Evolutionary conservation across 164 flowering plant genomes (phyloP), one percentile per base, ranked within the genome.

Genomic region (Piper longum): DNA sequence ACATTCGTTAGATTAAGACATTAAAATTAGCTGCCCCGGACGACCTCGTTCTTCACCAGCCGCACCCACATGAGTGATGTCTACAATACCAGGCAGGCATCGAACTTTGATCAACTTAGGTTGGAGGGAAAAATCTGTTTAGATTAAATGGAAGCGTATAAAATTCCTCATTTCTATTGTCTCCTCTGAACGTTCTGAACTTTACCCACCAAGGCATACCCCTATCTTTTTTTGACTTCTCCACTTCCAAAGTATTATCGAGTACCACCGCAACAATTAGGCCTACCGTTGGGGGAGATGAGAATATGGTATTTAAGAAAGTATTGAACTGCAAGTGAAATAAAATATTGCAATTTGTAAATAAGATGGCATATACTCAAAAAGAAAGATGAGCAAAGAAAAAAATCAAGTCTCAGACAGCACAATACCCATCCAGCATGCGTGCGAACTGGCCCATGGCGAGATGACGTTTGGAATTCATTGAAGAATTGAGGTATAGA

Each of bases 151-250:
- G 99, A 70, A 95, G 72, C 3, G 93, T 87, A 77, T 95, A 95
- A 84, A 95, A 95, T 70, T 91, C 97, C 72, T 95, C 99, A 62
- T 91, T 95, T 62, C 99, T 75, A 69, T 82, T 95, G 64, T 95
- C 99, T 56, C 99, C 97, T 76, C 86, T 74, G 61, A 89, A 95
- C 16, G 95, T 82, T 73, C 99, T 76, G 75, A 95, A 91, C 82
- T 87, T 95, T 17, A 77, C 96, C 99, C 99, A 95, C 99, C 99
- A 95, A 39, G 96, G 96, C 99, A 91, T 95, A 5, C 99, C 98
- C 36, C 96, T 67, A 51, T 91, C 99, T 68, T 82, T 85, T 81
- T 89, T 89, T 14, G 91, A 86, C 72, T 81, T 83, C 65, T 89
- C 90, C 41, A 87, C 96, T 9, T 91, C 98, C 59, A 95, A 52